Evolutionary conservation across 257 asterid species (phyloP).

Genomic region (Salvia splendens): DNA sequence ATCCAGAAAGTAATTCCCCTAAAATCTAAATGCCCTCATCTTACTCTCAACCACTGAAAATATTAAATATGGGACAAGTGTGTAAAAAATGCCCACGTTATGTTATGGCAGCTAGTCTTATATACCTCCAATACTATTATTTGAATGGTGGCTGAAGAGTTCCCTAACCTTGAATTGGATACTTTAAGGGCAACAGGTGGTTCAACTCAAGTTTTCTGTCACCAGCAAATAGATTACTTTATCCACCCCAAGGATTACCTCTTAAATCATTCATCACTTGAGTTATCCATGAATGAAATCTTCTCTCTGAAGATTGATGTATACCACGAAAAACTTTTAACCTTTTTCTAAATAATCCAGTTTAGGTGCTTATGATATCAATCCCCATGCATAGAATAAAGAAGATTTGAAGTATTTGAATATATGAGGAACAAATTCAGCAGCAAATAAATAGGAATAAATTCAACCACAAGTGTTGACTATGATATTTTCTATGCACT

Average conservation of each 20-base stretch:
- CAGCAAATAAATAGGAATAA: too few species aligned
- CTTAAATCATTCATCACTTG: not conserved
- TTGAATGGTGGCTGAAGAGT: not conserved
- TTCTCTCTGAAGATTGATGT: not conserved
- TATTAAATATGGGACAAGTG: not conserved
- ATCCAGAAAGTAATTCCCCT: not conserved
- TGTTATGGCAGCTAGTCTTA: not conserved
- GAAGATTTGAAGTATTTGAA: too few species aligned
- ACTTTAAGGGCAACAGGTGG: not conserved
- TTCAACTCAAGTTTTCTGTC: not conserved
- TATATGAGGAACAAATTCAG: too few species aligned
- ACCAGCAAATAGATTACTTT: not conserved
- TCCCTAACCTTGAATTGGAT: not conserved
- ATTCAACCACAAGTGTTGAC: too few species aligned
- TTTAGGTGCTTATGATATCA: too few species aligned
- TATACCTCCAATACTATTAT: not conserved
- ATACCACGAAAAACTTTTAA: not conserved
- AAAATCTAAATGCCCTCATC: too few species aligned
- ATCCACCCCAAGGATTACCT: not conserved
- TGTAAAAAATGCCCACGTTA: not conserved
- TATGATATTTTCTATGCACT: too few species aligned
- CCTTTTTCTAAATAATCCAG: not conserved
- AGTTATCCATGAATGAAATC: conserved; percentile 5
- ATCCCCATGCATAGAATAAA: too few species aligned
- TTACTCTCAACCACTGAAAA: not conserved